Evolutionary conservation across 257 asterid species (phyloP), one percentile per base, ranked within the genome.

Genomic region (Lycium barbarum): DNA sequence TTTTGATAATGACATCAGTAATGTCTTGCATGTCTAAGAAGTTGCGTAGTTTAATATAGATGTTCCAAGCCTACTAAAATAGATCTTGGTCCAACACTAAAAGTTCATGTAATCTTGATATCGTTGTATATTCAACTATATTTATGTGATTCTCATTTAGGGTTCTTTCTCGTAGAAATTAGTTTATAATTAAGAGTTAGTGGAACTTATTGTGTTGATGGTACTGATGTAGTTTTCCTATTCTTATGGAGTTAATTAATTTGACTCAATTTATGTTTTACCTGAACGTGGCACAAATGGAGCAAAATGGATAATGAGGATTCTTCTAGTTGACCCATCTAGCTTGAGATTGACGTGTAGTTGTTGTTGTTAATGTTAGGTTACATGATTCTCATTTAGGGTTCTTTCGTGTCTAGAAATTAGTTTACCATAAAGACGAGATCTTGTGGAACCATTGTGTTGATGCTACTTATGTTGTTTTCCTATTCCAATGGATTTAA

Each of bases 141-240:
- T 74, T 74, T 49, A 14, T 76, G 38, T 53, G 15, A 53, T 78
- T 78, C 82, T 74, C 14, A 76, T 51, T 51, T 51, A 13, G 65
- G 47, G 47, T 78, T 51, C 65, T 76, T 53, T 53, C 82, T 33
- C 26, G 33, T 33, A 53, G 9, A 78, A 78, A 53, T 26, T 53
- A 53, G 49, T 53, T 78, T 15, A 53, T 26, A 26, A 53, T 78
- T 78, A 53, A 78, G 26, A 59, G 18, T 36, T 72, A 18, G 80
- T 72, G 80, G 18, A 45, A 45, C 80, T 38, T n/a, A 72, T 45
- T 45, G n/a, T 72, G 57, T 43, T 71, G 35, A 43, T 43, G 33
- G 79, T 71, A 13, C 36, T 71, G 79, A 71, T 71, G 57, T 43
- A 8, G 9, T 71, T 71, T 71, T 72, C 80, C 58, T 45, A 72